A percentile compares a stretch with the other conserved stretches of the same genome.
phyloP scores from a whole-genome alignment of 2,329 filamentous ascomycete species.

The Juglanconis sp. region DNA sequence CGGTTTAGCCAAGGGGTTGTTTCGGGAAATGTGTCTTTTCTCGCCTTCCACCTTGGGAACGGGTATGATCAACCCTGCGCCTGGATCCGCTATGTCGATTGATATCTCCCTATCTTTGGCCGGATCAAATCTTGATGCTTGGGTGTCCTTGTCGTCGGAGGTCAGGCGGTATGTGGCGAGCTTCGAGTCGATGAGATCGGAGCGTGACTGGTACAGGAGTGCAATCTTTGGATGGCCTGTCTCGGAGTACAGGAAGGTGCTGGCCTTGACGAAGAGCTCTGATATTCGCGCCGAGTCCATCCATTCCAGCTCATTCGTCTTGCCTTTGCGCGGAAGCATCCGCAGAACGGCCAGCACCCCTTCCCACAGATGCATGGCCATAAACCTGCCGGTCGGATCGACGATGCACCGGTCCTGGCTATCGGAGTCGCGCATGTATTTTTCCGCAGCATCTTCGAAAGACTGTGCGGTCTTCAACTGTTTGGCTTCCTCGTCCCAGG shows the following conservation, averaged over 20 bases:
- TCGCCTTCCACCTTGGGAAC: conserved; percentile 53
- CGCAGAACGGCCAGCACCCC: conserved; percentile 56
- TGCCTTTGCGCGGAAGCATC: conserved; percentile 44
- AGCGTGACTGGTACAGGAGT: conserved; percentile 54
- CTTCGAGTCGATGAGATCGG: conserved; percentile 50
- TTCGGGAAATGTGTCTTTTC: conserved; percentile 59
- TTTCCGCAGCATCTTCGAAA: conserved; percentile 54
- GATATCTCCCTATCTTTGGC: conserved; percentile 53
- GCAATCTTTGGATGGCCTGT: conserved; percentile 57
- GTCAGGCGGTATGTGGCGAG: conserved; percentile 59
- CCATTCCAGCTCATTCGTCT: conserved; percentile 41
- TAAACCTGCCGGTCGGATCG: conserved; percentile 68
- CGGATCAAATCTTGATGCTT: conserved; percentile 53
- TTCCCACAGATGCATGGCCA: conserved; percentile 59
- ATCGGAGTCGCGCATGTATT: conserved; percentile 71
- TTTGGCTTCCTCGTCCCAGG: conserved; percentile 65
- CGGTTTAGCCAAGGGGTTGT: conserved; percentile 50
- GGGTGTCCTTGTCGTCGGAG: conserved; percentile 53
- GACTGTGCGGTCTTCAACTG: conserved; percentile 49
- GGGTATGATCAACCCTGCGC: conserved; percentile 60
- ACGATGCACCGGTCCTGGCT: conserved; percentile 80
- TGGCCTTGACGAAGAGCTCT: conserved; percentile 58
- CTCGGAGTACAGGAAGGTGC: conserved; percentile 55
- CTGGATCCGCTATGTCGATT: conserved; percentile 51
- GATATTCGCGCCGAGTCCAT: conserved; percentile 56